Evolutionary conservation across 805 yeast species (phyloP), one percentile per base, ranked within the genome.

Genomic region (Metschnikowia bowlesiae): DNA sequence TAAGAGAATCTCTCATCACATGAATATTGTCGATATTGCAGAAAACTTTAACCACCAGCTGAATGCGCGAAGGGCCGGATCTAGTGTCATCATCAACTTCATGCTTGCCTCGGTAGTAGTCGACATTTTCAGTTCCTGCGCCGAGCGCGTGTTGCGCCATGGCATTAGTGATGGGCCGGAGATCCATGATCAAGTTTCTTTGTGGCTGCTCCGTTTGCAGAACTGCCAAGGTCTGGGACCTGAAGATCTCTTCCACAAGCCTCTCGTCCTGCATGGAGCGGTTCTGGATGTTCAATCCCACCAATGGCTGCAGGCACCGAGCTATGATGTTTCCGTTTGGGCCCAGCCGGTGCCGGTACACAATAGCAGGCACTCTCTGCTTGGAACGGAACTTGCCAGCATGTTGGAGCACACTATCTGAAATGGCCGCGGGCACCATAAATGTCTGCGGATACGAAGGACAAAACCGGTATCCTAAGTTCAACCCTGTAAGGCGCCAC

Each of bases 81-180:
- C 43, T 28, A 50, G 26, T 49, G 54, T 16, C 49, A 11, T 44
- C 39, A 6, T 44, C 46, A 9, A 29, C 46, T n/a, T 51, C 31
- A 9, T 42, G 37, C 33, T 50, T 57, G 1, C 72, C 76, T 46
- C 83, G 78, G 68, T 94, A 92, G 62, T 89, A 82, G 50, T 92
- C 97, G 76, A 90, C 87, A 56, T 81, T 85, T 63, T 94, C 99
- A 0, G 97, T 86, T 0, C 99, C 99, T n/a, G 97, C 99, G 10
- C 99, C 99, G 13, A 94, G 69, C 0, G 98, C 98, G 42, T 89
- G 88, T 61, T 94, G 98, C 0, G 97, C 98, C 80, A 90, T 80
- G 7, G 98, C 98, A 66, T 94, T 94, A 0, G 97, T 86, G 28
- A 90, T 66, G 0, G 99, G 99, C 49, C 99, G 74, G 22, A 96